Evolutionary conservation across 495 filamentous ascomycete species (phyloP), one percentile per base, ranked within the genome.

Genomic region (Neurospora discreta): DNA sequence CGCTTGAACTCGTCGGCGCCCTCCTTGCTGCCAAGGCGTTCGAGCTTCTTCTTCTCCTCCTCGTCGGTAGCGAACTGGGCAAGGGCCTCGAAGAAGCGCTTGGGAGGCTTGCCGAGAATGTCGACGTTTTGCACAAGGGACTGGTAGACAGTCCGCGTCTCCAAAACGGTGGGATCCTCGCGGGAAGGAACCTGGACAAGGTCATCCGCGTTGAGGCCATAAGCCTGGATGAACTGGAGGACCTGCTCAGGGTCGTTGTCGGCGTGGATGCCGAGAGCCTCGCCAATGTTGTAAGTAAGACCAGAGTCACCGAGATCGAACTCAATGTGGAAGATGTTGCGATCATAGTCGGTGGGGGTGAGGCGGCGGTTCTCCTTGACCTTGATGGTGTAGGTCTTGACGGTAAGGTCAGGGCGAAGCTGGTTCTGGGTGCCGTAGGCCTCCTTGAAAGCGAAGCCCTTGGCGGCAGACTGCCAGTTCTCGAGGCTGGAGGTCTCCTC

Each of bases 271-370:
- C 95, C 95, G 11, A 99, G 90, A n/a, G 95, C 95, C 82, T 99
- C 96, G 70, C 95, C 95, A 78, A 99, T 98, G 74, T 96, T 92
- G 81, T 99, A 99, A 30, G 87, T 95, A 72, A 99, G 89, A 60
- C 93, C 94, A 42, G 94, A 95, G 75, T 89, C 83, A 68, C 93
- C 94, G 23, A 98, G 88, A 79, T 98, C 95, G 78, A 99, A 99
- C 81, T 99, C 95, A 75, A 99, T 98, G 84, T 99, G 95, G 91
- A 99, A 99, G 81, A 99, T 98, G 85, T 99, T 98, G 40, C 95
- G 92, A 80, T 97, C 95, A 80, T 99, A 99, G 13, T 91, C 90
- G 65, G 81, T 76, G 23, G 95, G 95, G 0, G 95, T 99, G 65
- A 99, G 87, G 60, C 95, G 87, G 71, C 94, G 91, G 82, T 97